Evolutionary conservation across 805 yeast genomes (phyloP), one percentile per base, ranked within the genome.

Genomic region (Candida krabiensis): DNA sequence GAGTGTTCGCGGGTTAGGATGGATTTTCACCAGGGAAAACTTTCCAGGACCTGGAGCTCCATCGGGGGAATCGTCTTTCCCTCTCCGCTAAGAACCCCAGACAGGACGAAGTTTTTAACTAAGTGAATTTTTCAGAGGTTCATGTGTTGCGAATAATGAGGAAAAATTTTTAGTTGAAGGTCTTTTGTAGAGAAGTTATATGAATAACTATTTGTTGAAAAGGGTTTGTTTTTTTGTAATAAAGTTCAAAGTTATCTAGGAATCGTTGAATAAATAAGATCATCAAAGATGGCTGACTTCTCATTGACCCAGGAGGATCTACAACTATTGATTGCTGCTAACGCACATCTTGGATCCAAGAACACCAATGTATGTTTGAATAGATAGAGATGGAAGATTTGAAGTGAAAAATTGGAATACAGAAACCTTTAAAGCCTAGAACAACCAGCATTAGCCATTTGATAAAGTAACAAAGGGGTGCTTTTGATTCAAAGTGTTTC

Each of bases 301-400:
- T 60, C 64, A 33, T 55, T 61, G 50, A 88, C 96, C 73, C 88
- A 89, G 74, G 96, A 88, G 79, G 97, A 90, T 77, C 95, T 96
- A 78, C 93, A 93, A 82, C 86, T 91, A 72, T 82, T 93, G 76
- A 84, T 93, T 79, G 98, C 99, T 73, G 99, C 99, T 73, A 91
- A 91, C 88, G 87, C 83, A 67, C 99, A 93, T 82, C 85, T 93
- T 73, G 99, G 99, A 75, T 83, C 98, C 72, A 93, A 93, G 88
- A 93, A 93, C 88, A 95, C 91, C 73, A 97, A 90, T 80, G 95
- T 86, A 83, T 75, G 90, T 80, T 26, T 19, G n/a, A 16, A 23
- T 43, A 35, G 35, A 16, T 12, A 8, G 33, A 22, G 8, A 17
- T 11, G n/a, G 47, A 9, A 5, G 9, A 17, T 33, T 9, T 5